phyloP scores from a whole-genome alignment of 179 eudicot genomes.

The Beta lomatogona region DNA sequence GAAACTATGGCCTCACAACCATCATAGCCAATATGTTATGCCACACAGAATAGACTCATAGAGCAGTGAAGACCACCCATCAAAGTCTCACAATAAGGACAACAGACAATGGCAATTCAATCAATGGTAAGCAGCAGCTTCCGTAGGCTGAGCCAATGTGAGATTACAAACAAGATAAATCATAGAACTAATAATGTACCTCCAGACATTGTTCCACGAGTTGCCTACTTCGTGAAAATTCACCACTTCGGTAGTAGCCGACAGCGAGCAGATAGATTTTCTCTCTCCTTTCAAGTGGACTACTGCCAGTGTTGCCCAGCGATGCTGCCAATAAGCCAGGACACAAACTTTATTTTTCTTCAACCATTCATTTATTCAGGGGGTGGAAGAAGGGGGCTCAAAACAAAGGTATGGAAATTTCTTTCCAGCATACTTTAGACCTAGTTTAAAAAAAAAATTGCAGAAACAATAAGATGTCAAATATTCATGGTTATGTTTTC shows the following conservation, averaged over 20 bases:
- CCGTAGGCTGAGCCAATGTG: neutral
- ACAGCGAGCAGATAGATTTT: constrained; percentile 75
- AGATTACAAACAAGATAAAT: neutral
- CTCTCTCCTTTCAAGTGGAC: constrained; percentile 70
- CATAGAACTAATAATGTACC: constrained; percentile 39
- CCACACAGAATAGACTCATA: constrained; percentile 6
- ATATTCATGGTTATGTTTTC: neutral
- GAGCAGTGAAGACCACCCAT: neutral
- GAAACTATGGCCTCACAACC: neutral
- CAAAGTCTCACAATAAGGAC: neutral
- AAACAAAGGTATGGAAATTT: neutral
- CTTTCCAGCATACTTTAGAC: neutral
- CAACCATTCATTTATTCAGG: neutral
- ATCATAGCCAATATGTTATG: neutral
- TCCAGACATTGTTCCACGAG: constrained; percentile 68
- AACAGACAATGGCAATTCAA: neutral
- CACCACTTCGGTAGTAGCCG: constrained; percentile 73
- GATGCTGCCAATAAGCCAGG: constrained; percentile 51
- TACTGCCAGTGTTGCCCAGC: constrained; percentile 46
- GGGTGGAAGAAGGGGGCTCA: neutral
- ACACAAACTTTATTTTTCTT: neutral
- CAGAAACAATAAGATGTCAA: neutral
- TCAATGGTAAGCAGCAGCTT: neutral
- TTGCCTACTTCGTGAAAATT: constrained; percentile 63
- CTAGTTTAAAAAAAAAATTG: neutral